phyloP scores from a whole-genome alignment of 805 yeast species.

The Citeromyces nyonsensis region DNA sequence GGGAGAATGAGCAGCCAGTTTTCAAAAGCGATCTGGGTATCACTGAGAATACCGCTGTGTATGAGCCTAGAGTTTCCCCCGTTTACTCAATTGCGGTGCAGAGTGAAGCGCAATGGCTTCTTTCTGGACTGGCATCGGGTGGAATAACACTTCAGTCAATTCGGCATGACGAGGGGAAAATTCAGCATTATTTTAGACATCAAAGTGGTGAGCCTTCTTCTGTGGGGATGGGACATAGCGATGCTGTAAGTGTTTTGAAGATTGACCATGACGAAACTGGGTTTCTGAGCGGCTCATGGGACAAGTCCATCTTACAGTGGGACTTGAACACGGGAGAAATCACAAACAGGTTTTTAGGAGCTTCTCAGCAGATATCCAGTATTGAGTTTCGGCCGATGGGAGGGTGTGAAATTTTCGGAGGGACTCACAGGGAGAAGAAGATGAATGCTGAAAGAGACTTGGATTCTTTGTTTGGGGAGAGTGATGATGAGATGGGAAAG shows the following conservation, averaged over 20 bases:
- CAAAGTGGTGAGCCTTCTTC: slow-evolving; percentile 4
- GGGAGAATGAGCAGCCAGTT: slow-evolving; percentile 93
- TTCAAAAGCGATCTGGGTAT: slow-evolving; percentile 20
- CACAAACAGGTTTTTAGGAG: slow-evolving; percentile 29
- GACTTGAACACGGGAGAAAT: slow-evolving; percentile 64
- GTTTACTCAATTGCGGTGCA: slow-evolving; percentile 82
- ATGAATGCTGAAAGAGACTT: too few relatives aligned
- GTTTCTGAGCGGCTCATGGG: slow-evolving; percentile 86
- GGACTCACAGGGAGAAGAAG: slow-evolving; percentile 13
- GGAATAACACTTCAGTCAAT: slow-evolving; percentile 79
- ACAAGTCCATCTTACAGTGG: slow-evolving; percentile 66
- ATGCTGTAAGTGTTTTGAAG: slow-evolving; percentile 58
- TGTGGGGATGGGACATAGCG: slow-evolving; percentile 34
- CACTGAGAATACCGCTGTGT: slow-evolving; percentile 11
- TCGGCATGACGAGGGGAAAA: slow-evolving; percentile 67
- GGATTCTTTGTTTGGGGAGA: slow-evolving; percentile 31
- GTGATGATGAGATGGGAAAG: slow-evolving; percentile 24
- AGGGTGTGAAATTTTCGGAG: slow-evolving; percentile 17
- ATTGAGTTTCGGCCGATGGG: slow-evolving; percentile 57
- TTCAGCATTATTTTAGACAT: slow-evolving; percentile 53
- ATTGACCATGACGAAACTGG: slow-evolving; percentile 46
- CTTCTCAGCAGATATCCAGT: slow-evolving; percentile 69
- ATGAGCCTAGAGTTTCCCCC: slow-evolving; percentile 60
- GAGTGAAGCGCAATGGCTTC: slow-evolving; percentile 66
- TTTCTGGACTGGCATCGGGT: slow-evolving; percentile 72